Conservation (phyloP, 371 early-diverging fungal genomes). For the Syncephalis fuscata region DNA sequence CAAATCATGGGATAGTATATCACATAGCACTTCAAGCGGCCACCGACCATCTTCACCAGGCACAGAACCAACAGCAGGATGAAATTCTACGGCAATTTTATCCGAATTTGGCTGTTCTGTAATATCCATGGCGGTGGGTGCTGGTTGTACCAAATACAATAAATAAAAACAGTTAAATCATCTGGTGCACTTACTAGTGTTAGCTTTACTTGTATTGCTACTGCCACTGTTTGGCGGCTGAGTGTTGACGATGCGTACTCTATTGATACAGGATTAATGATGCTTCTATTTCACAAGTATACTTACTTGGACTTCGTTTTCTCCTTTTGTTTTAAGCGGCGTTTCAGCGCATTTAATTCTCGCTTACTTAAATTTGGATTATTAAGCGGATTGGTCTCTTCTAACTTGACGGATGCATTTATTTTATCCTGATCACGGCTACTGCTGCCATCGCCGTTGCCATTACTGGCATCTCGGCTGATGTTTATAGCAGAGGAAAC, state of each 20-base stretch:
- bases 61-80: background rate
- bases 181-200: background rate
- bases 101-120: background rate
- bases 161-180: background rate
- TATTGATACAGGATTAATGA: too few relatives aligned
- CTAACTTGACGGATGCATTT: conserved; percentile 34
- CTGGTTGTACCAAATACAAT: background rate
- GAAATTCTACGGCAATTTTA: background rate
- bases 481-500: too few relatives aligned
- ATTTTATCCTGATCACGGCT: conserved; percentile 8
- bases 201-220: too few relatives aligned
- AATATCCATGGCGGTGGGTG: background rate
- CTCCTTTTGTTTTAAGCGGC: background rate
- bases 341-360: background rate
- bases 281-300: too few relatives aligned
- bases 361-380: background rate
- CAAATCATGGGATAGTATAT: conserved; percentile 76
- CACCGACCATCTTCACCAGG: conserved; percentile 33
- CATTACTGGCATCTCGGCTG: conserved; percentile 5
- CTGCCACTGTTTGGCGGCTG: too few relatives aligned
- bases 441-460: conserved; percentile 6
- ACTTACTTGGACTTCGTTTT: too few relatives aligned
- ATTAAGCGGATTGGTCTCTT: conserved; percentile 43
- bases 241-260: too few relatives aligned
- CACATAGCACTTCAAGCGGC: conserved; percentile 86